These are phyloP conservation scores for Bothriochloa decipiens DNA, from an alignment of 176 grass and related monocot species.

Conservation along the genomic window DNA sequence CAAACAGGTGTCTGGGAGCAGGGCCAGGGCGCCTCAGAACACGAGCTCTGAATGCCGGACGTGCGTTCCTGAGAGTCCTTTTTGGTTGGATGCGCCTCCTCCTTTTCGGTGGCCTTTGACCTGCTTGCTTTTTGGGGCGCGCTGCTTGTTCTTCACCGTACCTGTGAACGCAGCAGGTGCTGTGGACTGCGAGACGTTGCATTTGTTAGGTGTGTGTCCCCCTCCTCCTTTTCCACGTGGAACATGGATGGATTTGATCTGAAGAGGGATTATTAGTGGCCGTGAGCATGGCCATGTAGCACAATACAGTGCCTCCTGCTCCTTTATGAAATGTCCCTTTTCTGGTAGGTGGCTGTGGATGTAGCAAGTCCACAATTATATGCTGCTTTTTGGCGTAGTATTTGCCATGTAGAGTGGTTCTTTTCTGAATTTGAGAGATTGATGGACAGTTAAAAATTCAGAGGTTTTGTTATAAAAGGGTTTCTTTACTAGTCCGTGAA, in stretches of 20 bases:
- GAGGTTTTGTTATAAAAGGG: neutral
- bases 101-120: conserved; percentile 22
- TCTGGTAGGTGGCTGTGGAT: conserved; percentile 25
- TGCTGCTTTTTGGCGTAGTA: neutral
- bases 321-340: conserved; percentile 25
- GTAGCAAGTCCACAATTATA: conserved; percentile 32
- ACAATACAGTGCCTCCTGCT: neutral
- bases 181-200: conserved; percentile 21
- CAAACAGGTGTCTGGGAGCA: conserved; percentile 23
- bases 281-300: conserved; percentile 45
- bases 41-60: conserved; percentile 44
- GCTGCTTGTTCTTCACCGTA: neutral
- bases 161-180: neutral
- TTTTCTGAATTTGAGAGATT: neutral
- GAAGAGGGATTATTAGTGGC: conserved; percentile 25
- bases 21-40: neutral
- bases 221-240: conserved; percentile 11
- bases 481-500: neutral
- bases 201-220: conserved; percentile 18
- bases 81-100: neutral
- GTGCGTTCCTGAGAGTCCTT: conserved; percentile 6
- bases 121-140: conserved; percentile 9
- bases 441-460: neutral
- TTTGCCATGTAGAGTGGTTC: neutral
- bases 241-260: conserved; percentile 3